phyloP scores from a whole-genome alignment of 331 rosid species.

The Rosa hybrid region DNA sequence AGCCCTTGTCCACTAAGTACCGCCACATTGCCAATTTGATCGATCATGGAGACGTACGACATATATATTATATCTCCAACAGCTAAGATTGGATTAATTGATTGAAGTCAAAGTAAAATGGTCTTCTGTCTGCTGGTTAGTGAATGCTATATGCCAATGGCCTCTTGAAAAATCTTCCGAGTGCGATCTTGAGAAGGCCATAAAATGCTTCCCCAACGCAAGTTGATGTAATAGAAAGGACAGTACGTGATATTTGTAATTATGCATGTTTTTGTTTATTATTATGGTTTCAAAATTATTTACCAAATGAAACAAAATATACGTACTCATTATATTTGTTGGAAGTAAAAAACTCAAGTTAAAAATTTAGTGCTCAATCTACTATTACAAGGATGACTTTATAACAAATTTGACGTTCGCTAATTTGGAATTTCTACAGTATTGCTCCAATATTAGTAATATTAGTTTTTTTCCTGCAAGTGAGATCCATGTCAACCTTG shows the following conservation, averaged over 20 bases:
- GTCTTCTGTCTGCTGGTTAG: background rate
- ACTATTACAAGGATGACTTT: background rate
- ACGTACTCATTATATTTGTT: background rate
- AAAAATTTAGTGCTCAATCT: too few species aligned
- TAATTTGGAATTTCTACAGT: background rate
- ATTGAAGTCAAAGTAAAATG: slow-evolving; percentile 20
- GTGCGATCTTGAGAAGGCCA: background rate
- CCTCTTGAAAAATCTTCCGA: background rate
- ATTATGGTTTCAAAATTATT: background rate
- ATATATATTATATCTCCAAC: background rate
- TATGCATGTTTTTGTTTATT: background rate
- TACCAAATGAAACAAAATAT: background rate
- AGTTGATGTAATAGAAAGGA: slow-evolving; percentile 34
- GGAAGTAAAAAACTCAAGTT: too few species aligned
- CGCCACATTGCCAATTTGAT: background rate
- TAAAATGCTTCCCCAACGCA: slow-evolving; percentile 27
- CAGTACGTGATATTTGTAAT: background rate
- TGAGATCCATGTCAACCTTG: slow-evolving; percentile 18
- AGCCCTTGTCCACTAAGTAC: slow-evolving; percentile 4
- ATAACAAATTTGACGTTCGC: background rate
- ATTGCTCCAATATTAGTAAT: background rate
- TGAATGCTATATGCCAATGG: background rate
- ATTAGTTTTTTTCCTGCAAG: background rate
- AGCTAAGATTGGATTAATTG: background rate
- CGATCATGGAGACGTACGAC: slow-evolving; percentile 16